Conservation (phyloP, 345 rosid genomes). For the Syzygium jambos region DNA sequence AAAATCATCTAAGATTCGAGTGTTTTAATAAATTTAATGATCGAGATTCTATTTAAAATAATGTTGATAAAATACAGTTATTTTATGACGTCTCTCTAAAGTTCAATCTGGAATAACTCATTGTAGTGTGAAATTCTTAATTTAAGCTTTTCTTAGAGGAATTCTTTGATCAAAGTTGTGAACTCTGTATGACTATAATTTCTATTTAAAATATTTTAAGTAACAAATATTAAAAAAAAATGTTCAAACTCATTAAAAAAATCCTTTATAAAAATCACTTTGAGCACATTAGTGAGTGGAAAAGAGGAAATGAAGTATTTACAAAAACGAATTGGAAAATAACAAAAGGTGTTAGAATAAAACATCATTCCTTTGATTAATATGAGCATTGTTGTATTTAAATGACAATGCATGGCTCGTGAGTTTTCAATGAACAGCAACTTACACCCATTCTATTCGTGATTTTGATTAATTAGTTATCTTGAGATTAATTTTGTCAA, state of each 20-base stretch:
- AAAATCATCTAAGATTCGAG: not conserved
- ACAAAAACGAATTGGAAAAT: not conserved
- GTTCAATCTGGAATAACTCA: not conserved
- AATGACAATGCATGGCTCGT: not conserved
- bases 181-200: not conserved
- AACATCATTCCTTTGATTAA: not conserved
- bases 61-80: not conserved
- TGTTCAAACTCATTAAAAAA: not conserved
- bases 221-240: not conserved
- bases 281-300: not conserved
- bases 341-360: not conserved
- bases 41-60: not conserved
- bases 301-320: not conserved
- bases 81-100: not conserved
- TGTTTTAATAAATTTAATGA: not conserved
- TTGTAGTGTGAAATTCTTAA: not conserved
- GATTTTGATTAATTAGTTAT: not conserved
- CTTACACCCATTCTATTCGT: not conserved
- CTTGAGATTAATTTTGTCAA: not conserved
- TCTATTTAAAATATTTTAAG: not conserved
- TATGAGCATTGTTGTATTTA: not conserved
- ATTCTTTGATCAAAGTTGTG: not conserved
- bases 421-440: not conserved
- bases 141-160: not conserved
- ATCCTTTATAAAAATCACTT: not conserved